Conservation (phyloP, 345 rosid species). For the Odontarrhena argentea region DNA sequence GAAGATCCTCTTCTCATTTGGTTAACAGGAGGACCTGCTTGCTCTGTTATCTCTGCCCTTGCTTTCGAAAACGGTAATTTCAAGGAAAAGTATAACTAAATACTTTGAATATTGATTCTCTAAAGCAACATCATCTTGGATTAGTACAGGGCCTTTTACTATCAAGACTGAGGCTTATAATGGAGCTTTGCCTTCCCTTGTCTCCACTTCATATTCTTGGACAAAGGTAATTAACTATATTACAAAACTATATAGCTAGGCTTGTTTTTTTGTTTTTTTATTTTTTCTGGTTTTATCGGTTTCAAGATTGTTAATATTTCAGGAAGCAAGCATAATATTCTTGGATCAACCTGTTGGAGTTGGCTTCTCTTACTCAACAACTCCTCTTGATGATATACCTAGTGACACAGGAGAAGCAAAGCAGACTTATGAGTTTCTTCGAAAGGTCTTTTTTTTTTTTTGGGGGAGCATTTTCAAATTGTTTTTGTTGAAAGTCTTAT, state of each 20-base stretch:
- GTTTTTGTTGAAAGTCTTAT: too few species aligned
- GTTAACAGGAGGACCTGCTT: constrained; percentile 74
- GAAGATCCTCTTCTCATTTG: constrained; percentile 61
- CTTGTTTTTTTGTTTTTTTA: not conserved
- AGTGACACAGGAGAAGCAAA: constrained; percentile 50
- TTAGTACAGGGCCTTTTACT: constrained; percentile 70
- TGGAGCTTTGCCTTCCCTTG: constrained; percentile 63
- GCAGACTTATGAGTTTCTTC: constrained; percentile 28
- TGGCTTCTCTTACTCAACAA: constrained; percentile 66
- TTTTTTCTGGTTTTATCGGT: not conserved
- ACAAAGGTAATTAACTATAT: constrained; percentile 67
- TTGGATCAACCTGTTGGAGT: constrained; percentile 59
- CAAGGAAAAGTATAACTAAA: not conserved
- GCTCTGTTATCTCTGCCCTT: constrained; percentile 49
- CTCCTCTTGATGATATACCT: constrained; percentile 31
- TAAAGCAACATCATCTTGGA: not conserved
- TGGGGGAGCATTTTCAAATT: too few species aligned
- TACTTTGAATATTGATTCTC: not conserved
- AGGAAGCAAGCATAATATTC: constrained; percentile 31
- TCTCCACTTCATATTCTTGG: constrained; percentile 66
- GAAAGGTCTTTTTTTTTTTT: not conserved
- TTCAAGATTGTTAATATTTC: constrained; percentile 3
- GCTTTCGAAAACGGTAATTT: constrained; percentile 26
- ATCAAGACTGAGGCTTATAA: constrained; percentile 55
- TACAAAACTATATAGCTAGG: not conserved